Evolutionary conservation across 1,284 basidiomycete genomes (phyloP).

Genomic region (Fistulinella cinereoalba): DNA sequence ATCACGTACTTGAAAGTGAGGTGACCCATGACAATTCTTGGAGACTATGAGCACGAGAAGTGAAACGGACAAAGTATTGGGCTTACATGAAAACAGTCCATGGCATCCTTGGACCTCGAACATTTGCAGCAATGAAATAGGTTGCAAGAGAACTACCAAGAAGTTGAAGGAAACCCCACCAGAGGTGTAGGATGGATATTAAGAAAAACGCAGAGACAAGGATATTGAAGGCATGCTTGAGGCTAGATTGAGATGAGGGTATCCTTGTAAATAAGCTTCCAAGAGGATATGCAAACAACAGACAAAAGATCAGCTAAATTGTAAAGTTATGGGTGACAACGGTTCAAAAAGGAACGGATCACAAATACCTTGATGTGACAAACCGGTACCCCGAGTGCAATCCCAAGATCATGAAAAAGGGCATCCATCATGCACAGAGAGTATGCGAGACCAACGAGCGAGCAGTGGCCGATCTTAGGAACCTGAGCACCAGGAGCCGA

Average conservation of each 20-base stretch:
- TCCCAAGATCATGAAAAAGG: slow-evolving; percentile 59
- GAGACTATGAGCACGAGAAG: neutral
- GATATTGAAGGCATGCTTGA: slow-evolving; percentile 86
- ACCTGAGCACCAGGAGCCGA: neutral
- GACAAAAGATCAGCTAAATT: slow-evolving; percentile 83
- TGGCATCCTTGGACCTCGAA: slow-evolving; percentile 71
- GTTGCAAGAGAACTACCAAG: slow-evolving; percentile 72
- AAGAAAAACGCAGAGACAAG: slow-evolving; percentile 75
- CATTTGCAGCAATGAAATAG: slow-evolving; percentile 62
- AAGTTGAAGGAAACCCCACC: slow-evolving; percentile 74
- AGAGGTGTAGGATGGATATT: slow-evolving; percentile 73
- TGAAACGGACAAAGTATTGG: neutral
- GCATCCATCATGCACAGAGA: slow-evolving; percentile 53
- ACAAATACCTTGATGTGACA: slow-evolving; percentile 64
- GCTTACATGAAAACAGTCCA: slow-evolving; percentile 87
- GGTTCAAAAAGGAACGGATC: slow-evolving; percentile 17
- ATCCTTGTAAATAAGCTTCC: slow-evolving; percentile 82
- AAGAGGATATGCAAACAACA: slow-evolving; percentile 82
- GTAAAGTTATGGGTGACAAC: slow-evolving; percentile 8
- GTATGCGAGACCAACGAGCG: too few relatives aligned
- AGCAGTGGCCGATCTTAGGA: too few relatives aligned
- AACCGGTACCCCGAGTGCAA: slow-evolving; percentile 66
- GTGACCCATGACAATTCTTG: slow-evolving; percentile 80
- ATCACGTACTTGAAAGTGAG: slow-evolving; percentile 75
- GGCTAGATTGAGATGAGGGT: slow-evolving; percentile 55